phyloP scores from a whole-genome alignment of 179 eudicot species.

The Beta macrorhiza region DNA sequence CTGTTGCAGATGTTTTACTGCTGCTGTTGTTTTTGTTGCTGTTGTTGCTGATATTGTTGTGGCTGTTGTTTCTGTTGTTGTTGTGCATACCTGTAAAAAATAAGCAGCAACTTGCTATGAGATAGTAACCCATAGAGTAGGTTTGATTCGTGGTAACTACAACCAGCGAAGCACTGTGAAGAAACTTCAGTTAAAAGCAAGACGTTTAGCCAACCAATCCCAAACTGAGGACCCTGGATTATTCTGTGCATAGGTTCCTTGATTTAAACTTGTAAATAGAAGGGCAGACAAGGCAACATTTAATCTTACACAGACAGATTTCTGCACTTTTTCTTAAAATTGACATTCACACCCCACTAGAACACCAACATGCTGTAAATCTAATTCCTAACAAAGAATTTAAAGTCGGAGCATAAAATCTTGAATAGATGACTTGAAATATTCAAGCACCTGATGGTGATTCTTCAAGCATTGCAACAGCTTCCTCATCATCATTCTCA shows the following conservation, averaged over 20 bases:
- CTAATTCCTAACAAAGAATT: background rate
- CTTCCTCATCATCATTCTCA: slow-evolving; percentile 48
- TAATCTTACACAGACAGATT: background rate
- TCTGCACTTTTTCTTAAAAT: background rate
- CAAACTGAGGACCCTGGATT: background rate
- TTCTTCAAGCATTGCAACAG: slow-evolving; percentile 57
- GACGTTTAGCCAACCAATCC: background rate
- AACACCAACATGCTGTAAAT: background rate
- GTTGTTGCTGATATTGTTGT: too few relatives aligned
- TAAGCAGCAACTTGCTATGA: background rate
- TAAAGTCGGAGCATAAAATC: background rate
- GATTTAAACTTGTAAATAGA: background rate
- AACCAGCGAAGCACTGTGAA: background rate
- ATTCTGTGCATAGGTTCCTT: background rate
- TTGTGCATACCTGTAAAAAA: background rate
- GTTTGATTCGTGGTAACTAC: background rate
- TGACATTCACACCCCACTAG: too few relatives aligned
- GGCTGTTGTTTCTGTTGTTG: too few relatives aligned
- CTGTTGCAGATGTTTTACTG: too few relatives aligned
- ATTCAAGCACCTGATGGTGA: slow-evolving; percentile 38
- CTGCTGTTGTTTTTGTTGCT: too few relatives aligned
- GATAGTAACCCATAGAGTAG: background rate
- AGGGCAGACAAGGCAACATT: background rate
- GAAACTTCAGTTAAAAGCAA: background rate
- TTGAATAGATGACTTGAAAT: background rate